Evolutionary conservation across 768 basidiomycete genomes (phyloP).

Genomic region (Gymnopilus dilepis): DNA sequence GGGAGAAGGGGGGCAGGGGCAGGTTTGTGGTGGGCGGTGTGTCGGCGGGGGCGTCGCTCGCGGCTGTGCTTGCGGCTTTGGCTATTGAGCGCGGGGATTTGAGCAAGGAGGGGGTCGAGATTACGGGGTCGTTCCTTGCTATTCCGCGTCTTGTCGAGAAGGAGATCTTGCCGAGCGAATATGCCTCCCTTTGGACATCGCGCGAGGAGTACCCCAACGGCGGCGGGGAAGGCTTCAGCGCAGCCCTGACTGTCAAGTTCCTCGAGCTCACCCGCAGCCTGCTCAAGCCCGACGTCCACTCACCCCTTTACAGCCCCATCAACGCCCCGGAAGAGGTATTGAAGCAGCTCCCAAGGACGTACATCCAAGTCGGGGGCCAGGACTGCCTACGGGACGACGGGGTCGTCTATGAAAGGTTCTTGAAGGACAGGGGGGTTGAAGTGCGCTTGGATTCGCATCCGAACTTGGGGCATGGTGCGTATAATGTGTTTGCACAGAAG

Average conservation of each 20-base stretch:
- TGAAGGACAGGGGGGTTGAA: not conserved
- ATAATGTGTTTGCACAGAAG: not conserved
- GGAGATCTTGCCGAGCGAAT: not conserved
- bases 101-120: not conserved
- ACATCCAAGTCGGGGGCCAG: not conserved
- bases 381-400: not conserved
- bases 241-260: not conserved
- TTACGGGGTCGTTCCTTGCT: not conserved
- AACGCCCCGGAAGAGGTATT: not conserved
- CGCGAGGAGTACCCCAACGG: not conserved
- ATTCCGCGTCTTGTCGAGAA: not conserved
- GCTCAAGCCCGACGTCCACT: not conserved
- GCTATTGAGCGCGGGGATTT: not conserved
- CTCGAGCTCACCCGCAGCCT: not conserved
- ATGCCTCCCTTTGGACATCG: not conserved
- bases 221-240: not conserved
- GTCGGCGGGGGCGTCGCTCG: not conserved
- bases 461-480: not conserved
- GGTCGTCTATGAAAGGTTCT: not conserved
- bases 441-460: not conserved
- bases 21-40: not conserved
- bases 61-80: not conserved
- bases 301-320: not conserved
- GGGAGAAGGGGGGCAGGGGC: too few species aligned
- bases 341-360: not conserved